Evolutionary conservation across 192 early-diverging fungal genomes (phyloP).

Genomic region (Coemansia guatemalensis): DNA sequence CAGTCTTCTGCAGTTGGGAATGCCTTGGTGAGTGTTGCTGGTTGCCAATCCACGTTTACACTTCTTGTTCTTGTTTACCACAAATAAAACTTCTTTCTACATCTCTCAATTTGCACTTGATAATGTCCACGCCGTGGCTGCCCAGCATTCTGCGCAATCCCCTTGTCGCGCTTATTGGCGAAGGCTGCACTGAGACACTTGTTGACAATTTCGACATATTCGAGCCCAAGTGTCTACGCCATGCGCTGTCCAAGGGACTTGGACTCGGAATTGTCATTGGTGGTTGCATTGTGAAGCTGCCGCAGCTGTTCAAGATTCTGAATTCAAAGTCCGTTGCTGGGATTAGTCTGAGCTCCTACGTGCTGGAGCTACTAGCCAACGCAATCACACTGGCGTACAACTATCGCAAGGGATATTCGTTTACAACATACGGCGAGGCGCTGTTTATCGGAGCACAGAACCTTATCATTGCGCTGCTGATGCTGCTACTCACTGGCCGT

Average conservation of each 20-base stretch:
- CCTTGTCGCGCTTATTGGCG: constrained; percentile 72
- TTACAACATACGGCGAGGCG: constrained; percentile 85
- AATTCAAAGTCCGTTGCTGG: constrained; percentile 69
- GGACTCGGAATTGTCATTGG: constrained; percentile 93
- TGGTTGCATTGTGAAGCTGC: constrained; percentile 92
- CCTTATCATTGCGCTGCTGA: constrained; percentile 69
- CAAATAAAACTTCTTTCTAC: neutral
- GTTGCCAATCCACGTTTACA: neutral
- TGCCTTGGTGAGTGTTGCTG: neutral
- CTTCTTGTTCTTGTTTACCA: neutral
- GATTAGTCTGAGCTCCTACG: constrained; percentile 74
- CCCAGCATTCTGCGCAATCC: constrained; percentile 66
- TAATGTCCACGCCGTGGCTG: constrained; percentile 49
- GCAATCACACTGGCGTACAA: constrained; percentile 86
- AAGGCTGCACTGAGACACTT: constrained; percentile 72
- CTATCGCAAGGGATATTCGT: constrained; percentile 75
- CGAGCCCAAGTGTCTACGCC: constrained; percentile 75
- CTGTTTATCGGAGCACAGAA: constrained; percentile 87
- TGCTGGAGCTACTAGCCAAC: constrained; percentile 82
- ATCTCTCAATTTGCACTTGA: constrained; percentile 1
- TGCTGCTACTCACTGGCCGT: constrained; percentile 60
- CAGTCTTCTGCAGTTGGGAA: neutral
- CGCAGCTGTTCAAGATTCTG: constrained; percentile 92
- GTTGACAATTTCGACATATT: constrained; percentile 71
- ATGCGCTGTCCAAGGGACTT: constrained; percentile 84